A percentile compares a stretch with the other conserved stretches of the same genome.
Conservation (phyloP, 768 basidiomycete species). For the Auricularia sp. region DNA sequence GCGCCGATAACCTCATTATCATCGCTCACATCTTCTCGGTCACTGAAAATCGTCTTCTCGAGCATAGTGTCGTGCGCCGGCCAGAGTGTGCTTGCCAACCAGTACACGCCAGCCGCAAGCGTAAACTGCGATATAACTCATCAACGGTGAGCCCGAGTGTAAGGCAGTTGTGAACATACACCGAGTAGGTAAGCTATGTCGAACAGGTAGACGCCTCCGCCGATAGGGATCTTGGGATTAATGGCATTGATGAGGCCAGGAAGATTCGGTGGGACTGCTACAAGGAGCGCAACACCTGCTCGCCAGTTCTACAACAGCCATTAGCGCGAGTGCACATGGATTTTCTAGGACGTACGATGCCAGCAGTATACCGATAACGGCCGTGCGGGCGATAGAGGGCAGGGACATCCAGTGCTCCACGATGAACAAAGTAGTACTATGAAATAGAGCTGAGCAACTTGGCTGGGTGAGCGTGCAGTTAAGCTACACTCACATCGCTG, state of each 20-base stretch:
- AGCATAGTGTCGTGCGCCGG: slow-evolving; percentile 30
- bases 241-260: slow-evolving; percentile 74
- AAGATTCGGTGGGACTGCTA: slow-evolving; percentile 58
- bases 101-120: slow-evolving; percentile 25
- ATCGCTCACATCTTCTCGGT: not conserved
- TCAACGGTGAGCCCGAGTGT: not conserved
- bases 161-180: slow-evolving; percentile 29
- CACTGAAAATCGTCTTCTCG: slow-evolving; percentile 15
- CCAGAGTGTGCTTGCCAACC: slow-evolving; percentile 23
- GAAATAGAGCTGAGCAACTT: not conserved
- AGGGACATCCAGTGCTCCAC: slow-evolving; percentile 63
- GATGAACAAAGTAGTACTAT: slow-evolving; percentile 73
- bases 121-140: slow-evolving; percentile 17
- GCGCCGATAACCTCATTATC: not conserved
- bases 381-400: slow-evolving; percentile 76
- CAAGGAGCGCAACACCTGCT: slow-evolving; percentile 54
- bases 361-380: slow-evolving; percentile 66
- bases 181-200: slow-evolving; percentile 71
- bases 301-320: slow-evolving; percentile 61
- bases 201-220: slow-evolving; percentile 45
- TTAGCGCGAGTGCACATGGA: not conserved
- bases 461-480: not conserved
- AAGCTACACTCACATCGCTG: slow-evolving; percentile 33
- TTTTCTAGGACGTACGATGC: slow-evolving; percentile 40
- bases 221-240: slow-evolving; percentile 52